Percentiles rank a stretch among this genome's conserved stretches.
phyloP scores from a whole-genome alignment of 306 rosid genomes.

The Medicago lupulina region DNA sequence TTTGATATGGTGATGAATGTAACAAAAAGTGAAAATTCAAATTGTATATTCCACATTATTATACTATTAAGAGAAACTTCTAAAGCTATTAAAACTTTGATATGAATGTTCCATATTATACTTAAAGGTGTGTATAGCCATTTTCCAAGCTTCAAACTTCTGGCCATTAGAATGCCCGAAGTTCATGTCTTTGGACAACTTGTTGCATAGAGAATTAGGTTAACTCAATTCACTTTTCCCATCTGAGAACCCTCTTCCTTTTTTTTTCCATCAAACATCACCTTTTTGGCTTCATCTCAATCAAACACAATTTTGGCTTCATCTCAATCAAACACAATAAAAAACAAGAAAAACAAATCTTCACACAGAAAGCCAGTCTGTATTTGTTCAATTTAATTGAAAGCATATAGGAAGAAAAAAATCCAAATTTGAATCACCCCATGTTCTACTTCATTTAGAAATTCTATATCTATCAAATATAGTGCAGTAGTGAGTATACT shows the following conservation, averaged over 20 bases:
- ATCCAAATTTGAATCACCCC: too few species aligned
- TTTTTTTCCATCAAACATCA: neutral
- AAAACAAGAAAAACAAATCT: neutral
- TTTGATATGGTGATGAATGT: conserved; percentile 17
- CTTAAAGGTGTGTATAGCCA: conserved; percentile 1
- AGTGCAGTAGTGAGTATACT: too few species aligned
- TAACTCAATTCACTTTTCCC: neutral
- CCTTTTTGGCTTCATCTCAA: neutral
- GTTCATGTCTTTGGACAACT: too few species aligned
- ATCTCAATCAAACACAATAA: neutral
- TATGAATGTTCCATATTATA: neutral
- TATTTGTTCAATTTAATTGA: neutral
- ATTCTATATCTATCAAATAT: too few species aligned
- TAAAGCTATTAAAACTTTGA: neutral
- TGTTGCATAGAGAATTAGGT: conserved; percentile 1
- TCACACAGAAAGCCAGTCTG: neutral
- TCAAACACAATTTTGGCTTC: neutral
- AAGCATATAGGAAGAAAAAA: neutral
- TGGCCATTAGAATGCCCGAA: too few species aligned
- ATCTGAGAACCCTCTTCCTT: neutral
- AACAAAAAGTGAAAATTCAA: conserved; percentile 18
- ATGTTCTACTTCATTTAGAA: too few species aligned
- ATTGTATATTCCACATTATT: neutral
- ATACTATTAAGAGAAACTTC: too few species aligned
- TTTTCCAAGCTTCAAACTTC: neutral